Conservation (phyloP, 441 rosid genomes). For the Arabidopsis lyrata region DNA sequence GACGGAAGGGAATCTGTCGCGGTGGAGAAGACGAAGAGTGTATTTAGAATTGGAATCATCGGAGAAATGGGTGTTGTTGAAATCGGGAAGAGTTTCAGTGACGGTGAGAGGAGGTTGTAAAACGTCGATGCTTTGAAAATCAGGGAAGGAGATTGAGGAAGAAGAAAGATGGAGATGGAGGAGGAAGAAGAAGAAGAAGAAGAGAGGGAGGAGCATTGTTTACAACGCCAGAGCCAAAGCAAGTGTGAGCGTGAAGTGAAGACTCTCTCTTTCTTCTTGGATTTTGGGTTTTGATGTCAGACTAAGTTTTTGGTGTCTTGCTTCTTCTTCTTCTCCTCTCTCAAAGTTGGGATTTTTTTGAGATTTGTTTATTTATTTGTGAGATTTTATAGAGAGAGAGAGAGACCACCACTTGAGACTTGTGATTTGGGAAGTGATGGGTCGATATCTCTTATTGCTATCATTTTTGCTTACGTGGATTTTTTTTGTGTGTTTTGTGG, state of each 20-base stretch:
- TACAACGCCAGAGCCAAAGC: conserved; percentile 28
- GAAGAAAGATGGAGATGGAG: conserved; percentile 28
- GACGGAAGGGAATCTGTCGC: conserved; percentile 55
- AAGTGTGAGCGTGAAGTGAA: conserved; percentile 13
- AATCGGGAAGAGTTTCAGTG: conserved; percentile 35
- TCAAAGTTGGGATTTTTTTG: not conserved
- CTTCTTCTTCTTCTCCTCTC: not conserved
- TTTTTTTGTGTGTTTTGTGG: not conserved
- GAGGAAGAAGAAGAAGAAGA: conserved; percentile 27
- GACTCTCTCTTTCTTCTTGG: conserved; percentile 28
- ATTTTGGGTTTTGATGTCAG: conserved; percentile 40
- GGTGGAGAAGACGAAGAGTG: conserved; percentile 67
- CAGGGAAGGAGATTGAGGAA: conserved; percentile 51
- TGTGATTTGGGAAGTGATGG: not conserved
- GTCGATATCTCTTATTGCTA: conserved; percentile 4
- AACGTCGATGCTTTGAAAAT: conserved; percentile 67
- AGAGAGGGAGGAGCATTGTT: conserved; percentile 47
- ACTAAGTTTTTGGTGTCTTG: conserved; percentile 20
- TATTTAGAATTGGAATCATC: conserved; percentile 24
- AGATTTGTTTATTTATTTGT: not conserved
- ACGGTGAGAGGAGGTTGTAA: conserved; percentile 50
- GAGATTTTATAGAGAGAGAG: not conserved
- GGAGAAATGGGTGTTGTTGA: conserved; percentile 38
- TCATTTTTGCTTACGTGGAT: not conserved
- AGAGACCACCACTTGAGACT: conserved; percentile 25